Percentiles rank a stretch among this genome's conserved stretches.
Evolutionary conservation across 441 rosid species (phyloP).

Genomic region (Dalechampia spathulata): DNA sequence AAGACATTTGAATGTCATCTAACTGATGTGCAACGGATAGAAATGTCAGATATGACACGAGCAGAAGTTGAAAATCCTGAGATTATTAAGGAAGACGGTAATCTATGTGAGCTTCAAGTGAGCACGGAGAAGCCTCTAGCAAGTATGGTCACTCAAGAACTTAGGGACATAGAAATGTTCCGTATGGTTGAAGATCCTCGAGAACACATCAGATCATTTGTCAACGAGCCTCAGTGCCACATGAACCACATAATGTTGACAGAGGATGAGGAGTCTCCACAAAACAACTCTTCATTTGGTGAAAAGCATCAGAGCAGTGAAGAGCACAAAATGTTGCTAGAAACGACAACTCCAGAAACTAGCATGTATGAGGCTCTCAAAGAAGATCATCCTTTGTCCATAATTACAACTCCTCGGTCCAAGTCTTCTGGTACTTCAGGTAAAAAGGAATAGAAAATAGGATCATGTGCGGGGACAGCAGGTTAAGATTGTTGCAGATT

Average conservation of each 20-base stretch:
- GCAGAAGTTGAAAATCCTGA: conserved; percentile 20
- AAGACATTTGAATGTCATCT: conserved; percentile 17
- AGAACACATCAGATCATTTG: conserved; percentile 19
- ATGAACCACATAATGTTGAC: conserved; percentile 14
- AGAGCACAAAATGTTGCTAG: conserved; percentile 16
- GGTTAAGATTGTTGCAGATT: no score
- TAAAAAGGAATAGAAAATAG: conserved; percentile 15
- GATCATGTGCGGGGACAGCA: no score
- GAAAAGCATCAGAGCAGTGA: conserved; percentile 21
- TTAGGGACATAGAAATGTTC: conserved; percentile 8
- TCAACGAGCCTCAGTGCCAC: conserved; percentile 21
- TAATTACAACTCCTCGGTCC: conserved; percentile 30
- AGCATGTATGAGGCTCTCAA: background rate
- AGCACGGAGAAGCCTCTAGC: conserved; percentile 42
- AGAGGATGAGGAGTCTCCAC: conserved; percentile 17
- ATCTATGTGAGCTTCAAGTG: conserved; percentile 19
- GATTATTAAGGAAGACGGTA: conserved; percentile 17
- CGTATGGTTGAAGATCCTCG: conserved; percentile 18
- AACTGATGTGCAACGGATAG: conserved; percentile 21
- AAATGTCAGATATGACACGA: conserved; percentile 12
- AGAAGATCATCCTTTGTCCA: conserved; percentile 26
- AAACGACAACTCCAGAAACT: conserved; percentile 14
- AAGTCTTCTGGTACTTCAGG: conserved; percentile 36
- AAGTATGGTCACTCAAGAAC: conserved; percentile 11
- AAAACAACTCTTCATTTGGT: conserved; percentile 20